A percentile compares a stretch with the other conserved stretches of the same genome.
Conservation (phyloP, 2,329 filamentous ascomycete genomes). For the Colletotrichum camelliae region DNA sequence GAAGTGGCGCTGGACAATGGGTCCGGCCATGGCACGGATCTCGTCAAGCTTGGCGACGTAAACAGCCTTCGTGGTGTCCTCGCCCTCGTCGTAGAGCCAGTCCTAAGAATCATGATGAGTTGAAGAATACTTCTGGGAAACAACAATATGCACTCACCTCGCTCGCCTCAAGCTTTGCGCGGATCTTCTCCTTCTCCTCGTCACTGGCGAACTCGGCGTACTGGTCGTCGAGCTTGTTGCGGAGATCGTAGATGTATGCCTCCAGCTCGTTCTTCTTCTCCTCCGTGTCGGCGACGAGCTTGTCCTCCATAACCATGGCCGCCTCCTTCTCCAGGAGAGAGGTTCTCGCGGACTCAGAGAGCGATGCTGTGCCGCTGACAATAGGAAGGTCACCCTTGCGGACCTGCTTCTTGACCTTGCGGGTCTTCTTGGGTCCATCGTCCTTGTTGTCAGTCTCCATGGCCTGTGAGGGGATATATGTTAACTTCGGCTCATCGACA, state of each 20-base stretch:
- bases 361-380: slow-evolving; percentile 78
- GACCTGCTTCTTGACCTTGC: slow-evolving; percentile 99
- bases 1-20: slow-evolving; percentile 92
- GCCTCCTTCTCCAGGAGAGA: slow-evolving; percentile 81
- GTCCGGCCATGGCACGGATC: slow-evolving; percentile 87
- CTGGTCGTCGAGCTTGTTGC: slow-evolving; percentile 92
- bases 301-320: slow-evolving; percentile 96
- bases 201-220: slow-evolving; percentile 90
- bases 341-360: slow-evolving; percentile 73
- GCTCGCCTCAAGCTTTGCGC: slow-evolving; percentile 78
- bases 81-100: slow-evolving; percentile 97
- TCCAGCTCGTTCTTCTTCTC: slow-evolving; percentile 99
- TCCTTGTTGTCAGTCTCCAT: slow-evolving; percentile 84
- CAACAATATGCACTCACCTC: slow-evolving; percentile 71
- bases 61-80: slow-evolving; percentile 90
- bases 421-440: slow-evolving; percentile 80
- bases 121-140: not conserved
- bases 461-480: slow-evolving; percentile 54
- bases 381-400: slow-evolving; percentile 96
- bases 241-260: slow-evolving; percentile 94
- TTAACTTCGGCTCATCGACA: slow-evolving; percentile 28
- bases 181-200: slow-evolving; percentile 89
- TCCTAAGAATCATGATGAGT: slow-evolving; percentile 65
- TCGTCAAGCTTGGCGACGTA: slow-evolving; percentile 97
- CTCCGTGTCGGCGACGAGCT: slow-evolving; percentile 96